Percentiles rank a stretch among this genome's conserved stretches.
Conservation (phyloP, 2,329 filamentous ascomycete genomes). For the Cordyceps sp. region DNA sequence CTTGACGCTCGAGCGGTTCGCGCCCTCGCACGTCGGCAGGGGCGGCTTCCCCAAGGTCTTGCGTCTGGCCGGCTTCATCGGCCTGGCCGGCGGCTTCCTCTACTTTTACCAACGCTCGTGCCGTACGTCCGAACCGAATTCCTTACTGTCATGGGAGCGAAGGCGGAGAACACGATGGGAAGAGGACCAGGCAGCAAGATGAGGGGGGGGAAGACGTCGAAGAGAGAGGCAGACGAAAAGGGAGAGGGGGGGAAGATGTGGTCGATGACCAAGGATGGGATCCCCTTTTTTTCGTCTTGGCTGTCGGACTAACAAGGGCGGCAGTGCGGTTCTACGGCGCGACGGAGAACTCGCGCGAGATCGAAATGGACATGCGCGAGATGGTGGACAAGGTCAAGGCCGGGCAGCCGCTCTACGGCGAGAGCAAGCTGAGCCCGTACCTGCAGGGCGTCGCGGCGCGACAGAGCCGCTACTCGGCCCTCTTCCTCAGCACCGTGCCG, state of each 20-base stretch:
- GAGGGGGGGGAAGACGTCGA: not conserved
- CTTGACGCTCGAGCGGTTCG: slow-evolving; percentile 64
- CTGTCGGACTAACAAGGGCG: too few relatives aligned
- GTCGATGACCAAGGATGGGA: too few relatives aligned
- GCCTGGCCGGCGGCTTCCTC: slow-evolving; percentile 62
- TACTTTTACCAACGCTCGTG: slow-evolving; percentile 72
- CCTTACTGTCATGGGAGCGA: too few relatives aligned
- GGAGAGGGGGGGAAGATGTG: not conserved
- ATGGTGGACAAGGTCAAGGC: slow-evolving; percentile 96
- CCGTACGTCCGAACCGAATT: slow-evolving; percentile 44
- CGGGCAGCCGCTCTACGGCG: slow-evolving; percentile 79
- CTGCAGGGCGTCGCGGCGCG: slow-evolving; percentile 86
- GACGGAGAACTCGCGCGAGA: slow-evolving; percentile 78
- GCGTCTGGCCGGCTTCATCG: slow-evolving; percentile 60
- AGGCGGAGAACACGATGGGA: too few relatives aligned
- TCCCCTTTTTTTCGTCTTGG: too few relatives aligned
- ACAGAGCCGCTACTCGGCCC: slow-evolving; percentile 79
- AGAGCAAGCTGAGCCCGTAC: slow-evolving; percentile 61
- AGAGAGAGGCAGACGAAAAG: slow-evolving; percentile 1
- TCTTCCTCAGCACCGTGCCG: slow-evolving; percentile 71
- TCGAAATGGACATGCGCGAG: slow-evolving; percentile 93
- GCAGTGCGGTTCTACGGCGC: slow-evolving; percentile 91
- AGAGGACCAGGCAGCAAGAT: too few relatives aligned
- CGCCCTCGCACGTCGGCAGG: slow-evolving; percentile 70
- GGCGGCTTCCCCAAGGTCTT: slow-evolving; percentile 71